Evolutionary conservation across 306 rosid species (phyloP).

Genomic region (Canavalia ensiformis): DNA sequence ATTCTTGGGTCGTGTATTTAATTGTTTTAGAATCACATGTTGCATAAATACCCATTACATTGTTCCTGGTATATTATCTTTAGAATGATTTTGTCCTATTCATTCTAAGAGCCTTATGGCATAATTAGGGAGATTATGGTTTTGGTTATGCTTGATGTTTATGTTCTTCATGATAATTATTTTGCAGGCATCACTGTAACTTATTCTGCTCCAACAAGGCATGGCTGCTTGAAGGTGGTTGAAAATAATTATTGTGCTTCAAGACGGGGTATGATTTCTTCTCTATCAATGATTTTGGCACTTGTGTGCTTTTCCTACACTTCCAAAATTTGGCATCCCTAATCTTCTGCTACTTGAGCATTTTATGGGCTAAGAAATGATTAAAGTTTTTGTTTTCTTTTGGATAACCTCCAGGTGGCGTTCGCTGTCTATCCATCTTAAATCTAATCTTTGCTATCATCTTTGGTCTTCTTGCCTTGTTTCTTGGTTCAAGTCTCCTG

Average conservation of each 20-base stretch:
- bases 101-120: slow-evolving; percentile 33
- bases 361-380: slow-evolving; percentile 25
- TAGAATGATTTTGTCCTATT: slow-evolving; percentile 20
- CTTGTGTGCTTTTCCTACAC: background rate
- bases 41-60: slow-evolving; percentile 16
- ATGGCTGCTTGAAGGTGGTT: slow-evolving; percentile 89
- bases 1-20: slow-evolving; percentile 13
- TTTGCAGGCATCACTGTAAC: slow-evolving; percentile 82
- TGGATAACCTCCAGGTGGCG: slow-evolving; percentile 77
- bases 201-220: slow-evolving; percentile 87
- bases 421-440: slow-evolving; percentile 88
- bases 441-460: slow-evolving; percentile 77
- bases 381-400: slow-evolving; percentile 23
- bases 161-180: slow-evolving; percentile 40
- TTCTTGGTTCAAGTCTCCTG: slow-evolving; percentile 95
- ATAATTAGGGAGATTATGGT: slow-evolving; percentile 1
- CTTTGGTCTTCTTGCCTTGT: slow-evolving; percentile 89
- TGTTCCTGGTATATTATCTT: slow-evolving; percentile 28
- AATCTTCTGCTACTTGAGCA: background rate
- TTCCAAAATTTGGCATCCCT: slow-evolving; percentile 23
- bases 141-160: slow-evolving; percentile 45
- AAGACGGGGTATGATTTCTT: slow-evolving; percentile 72
- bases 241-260: slow-evolving; percentile 96
- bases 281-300: slow-evolving; percentile 14
- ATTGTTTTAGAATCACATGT: background rate